phyloP scores from a whole-genome alignment of 495 filamentous ascomycete genomes.

The Penicillium subrubescens region DNA sequence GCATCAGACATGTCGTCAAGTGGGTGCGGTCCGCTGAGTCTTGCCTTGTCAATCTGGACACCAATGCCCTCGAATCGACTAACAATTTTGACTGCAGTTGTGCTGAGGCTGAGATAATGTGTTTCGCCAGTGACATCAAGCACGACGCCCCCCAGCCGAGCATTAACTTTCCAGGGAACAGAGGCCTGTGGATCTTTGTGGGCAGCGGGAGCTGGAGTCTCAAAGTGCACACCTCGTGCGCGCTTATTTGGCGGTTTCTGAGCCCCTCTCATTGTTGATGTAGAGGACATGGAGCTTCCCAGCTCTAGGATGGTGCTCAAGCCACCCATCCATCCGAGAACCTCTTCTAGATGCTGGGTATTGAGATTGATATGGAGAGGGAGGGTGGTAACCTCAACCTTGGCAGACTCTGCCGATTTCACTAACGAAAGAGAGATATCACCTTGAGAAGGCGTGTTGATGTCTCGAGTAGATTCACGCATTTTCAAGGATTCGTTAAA shows the following conservation, averaged over 20 bases:
- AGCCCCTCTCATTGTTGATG: constrained; percentile 54
- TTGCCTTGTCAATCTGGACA: constrained; percentile 73
- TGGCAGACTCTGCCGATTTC: constrained; percentile 53
- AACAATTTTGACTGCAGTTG: constrained; percentile 78
- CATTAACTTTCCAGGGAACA: constrained; percentile 67
- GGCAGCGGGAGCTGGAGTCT: constrained; percentile 35
- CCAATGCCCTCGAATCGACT: constrained; percentile 68
- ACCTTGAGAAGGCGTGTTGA: constrained; percentile 56
- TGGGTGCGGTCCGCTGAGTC: constrained; percentile 66
- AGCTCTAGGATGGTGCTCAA: constrained; percentile 89
- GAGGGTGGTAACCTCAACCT: constrained; percentile 74
- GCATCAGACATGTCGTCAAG: constrained; percentile 48
- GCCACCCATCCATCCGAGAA: constrained; percentile 85
- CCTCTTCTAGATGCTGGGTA: constrained; percentile 80
- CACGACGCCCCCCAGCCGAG: constrained; percentile 73
- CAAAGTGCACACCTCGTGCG: constrained; percentile 73
- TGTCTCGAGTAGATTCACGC: constrained; percentile 69
- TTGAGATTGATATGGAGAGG: constrained; percentile 78
- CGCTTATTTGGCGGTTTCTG: constrained; percentile 35
- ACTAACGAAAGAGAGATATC: constrained; percentile 66
- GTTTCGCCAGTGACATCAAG: constrained; percentile 74
- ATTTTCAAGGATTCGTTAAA: constrained; percentile 69
- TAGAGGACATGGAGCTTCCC: constrained; percentile 79
- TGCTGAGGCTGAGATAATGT: constrained; percentile 71
- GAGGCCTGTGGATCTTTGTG: constrained; percentile 27